These are phyloP conservation scores for Rutstroemia sp. DNA, from an alignment of 2,329 filamentous ascomycete genomes.

Conservation along the genomic window DNA sequence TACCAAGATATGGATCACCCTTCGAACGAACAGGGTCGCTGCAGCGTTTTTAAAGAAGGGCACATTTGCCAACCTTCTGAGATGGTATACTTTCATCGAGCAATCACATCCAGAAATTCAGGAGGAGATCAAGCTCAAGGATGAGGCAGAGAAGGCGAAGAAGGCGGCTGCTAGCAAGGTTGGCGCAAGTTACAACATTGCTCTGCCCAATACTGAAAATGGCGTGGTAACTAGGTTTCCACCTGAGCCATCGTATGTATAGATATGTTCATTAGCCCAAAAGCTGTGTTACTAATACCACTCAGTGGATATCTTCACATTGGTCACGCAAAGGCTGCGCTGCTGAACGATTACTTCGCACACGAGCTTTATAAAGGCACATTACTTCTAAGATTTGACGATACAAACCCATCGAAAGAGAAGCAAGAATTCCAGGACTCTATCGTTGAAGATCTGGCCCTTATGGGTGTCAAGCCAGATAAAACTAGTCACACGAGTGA, in stretches of 20 bases:
- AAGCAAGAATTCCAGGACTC: constrained; percentile 94
- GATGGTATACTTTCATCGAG: constrained; percentile 87
- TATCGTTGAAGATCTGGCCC: constrained; percentile 81
- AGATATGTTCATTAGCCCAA: not conserved
- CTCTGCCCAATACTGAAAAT: constrained; percentile 74
- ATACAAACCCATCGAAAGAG: constrained; percentile 96
- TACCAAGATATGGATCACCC: constrained; percentile 72
- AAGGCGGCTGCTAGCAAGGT: constrained; percentile 63
- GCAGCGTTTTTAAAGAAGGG: constrained; percentile 75
- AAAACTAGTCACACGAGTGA: constrained; percentile 84
- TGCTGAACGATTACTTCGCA: constrained; percentile 94
- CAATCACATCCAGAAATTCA: constrained; percentile 71
- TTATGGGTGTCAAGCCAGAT: constrained; percentile 90
- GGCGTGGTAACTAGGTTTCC: constrained; percentile 90
- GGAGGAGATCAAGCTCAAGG: constrained; percentile 60
- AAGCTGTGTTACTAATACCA: constrained; percentile 10
- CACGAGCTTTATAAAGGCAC: constrained; percentile 90
- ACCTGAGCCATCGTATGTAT: constrained; percentile 76
- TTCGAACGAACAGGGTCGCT: constrained; percentile 79
- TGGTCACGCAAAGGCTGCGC: constrained; percentile 87
- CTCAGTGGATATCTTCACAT: constrained; percentile 77
- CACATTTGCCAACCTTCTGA: constrained; percentile 64
- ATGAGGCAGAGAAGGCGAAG: constrained; percentile 62
- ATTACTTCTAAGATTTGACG: constrained; percentile 86
- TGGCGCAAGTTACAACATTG: constrained; percentile 84